These are phyloP conservation scores for Fusarium sulawesiense DNA, from an alignment of 2,329 filamentous ascomycete species.

Conservation along the genomic window DNA sequence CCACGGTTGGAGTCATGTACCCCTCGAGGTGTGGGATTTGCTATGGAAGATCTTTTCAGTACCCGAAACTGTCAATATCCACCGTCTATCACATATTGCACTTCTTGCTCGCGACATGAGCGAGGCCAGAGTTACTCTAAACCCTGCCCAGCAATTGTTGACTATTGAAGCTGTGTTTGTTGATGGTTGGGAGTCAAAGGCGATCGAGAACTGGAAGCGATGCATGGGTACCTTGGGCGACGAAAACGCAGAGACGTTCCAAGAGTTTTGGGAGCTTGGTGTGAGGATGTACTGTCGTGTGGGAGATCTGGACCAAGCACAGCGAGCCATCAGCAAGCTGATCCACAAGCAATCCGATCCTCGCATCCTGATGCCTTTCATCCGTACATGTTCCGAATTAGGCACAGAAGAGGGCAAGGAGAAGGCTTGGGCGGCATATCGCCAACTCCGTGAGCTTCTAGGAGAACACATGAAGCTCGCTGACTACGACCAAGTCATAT, in stretches of 20 bases:
- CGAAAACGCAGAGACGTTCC: conserved; percentile 57
- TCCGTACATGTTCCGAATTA: conserved; percentile 71
- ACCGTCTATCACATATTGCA: conserved; percentile 71
- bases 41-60: conserved; percentile 73
- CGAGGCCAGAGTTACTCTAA: conserved; percentile 66
- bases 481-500: conserved; percentile 81
- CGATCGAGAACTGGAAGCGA: conserved; percentile 72
- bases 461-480: conserved; percentile 71
- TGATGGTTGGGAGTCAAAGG: conserved; percentile 68
- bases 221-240: conserved; percentile 65
- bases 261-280: conserved; percentile 72
- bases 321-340: conserved; percentile 66
- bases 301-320: conserved; percentile 69
- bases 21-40: conserved; percentile 69
- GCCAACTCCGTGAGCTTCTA: conserved; percentile 70
- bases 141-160: conserved; percentile 69
- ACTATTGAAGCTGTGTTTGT: conserved; percentile 77
- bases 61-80: conserved; percentile 60
- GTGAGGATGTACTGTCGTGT: conserved; percentile 70
- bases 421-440: conserved; percentile 75
- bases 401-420: conserved; percentile 59
- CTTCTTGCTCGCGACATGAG: conserved; percentile 74
- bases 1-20: conserved; percentile 64
- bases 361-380: conserved; percentile 74
- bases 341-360: conserved; percentile 62